phyloP scores from a whole-genome alignment of 768 basidiomycete genomes.

The Termitomyces sp. region DNA sequence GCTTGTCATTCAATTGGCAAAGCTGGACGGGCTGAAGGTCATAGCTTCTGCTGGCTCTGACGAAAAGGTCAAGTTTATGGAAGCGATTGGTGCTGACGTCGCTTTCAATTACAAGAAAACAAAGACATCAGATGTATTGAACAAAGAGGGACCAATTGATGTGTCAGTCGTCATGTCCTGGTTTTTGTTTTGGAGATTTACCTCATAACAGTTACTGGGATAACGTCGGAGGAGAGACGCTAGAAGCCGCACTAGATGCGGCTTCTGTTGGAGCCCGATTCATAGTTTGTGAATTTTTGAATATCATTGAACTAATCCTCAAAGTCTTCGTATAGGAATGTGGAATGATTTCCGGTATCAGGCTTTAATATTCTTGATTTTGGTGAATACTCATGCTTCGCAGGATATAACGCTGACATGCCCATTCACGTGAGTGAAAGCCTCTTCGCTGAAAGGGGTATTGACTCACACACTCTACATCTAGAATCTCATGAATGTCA shows the following conservation, averaged over 20 bases:
- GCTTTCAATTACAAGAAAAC: conserved; percentile 71
- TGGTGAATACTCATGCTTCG: neutral
- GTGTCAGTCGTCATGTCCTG: neutral
- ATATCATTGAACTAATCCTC: neutral
- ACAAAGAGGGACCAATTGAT: conserved; percentile 26
- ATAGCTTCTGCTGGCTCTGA: conserved; percentile 69
- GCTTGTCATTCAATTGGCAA: conserved; percentile 46
- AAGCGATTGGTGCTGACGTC: conserved; percentile 55
- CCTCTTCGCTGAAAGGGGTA: neutral
- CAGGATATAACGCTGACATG: conserved; percentile 24
- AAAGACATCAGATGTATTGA: conserved; percentile 42
- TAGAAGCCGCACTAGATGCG: conserved; percentile 51
- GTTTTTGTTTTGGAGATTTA: neutral
- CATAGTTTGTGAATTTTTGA: conserved; percentile 19
- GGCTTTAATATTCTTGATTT: neutral
- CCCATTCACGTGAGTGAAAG: conserved; percentile 20
- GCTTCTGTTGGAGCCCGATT: conserved; percentile 41
- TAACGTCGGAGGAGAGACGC: conserved; percentile 52
- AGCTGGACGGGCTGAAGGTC: conserved; percentile 50
- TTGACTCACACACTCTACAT: neutral
- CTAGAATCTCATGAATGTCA: conserved; percentile 32
- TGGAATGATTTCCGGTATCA: conserved; percentile 29
- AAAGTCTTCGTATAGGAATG: conserved; percentile 22
- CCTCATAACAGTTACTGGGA: conserved; percentile 39
- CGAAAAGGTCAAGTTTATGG: conserved; percentile 61